Evolutionary conservation across 2,329 filamentous ascomycete species (phyloP).

Genomic region (Fusarium sp.): DNA sequence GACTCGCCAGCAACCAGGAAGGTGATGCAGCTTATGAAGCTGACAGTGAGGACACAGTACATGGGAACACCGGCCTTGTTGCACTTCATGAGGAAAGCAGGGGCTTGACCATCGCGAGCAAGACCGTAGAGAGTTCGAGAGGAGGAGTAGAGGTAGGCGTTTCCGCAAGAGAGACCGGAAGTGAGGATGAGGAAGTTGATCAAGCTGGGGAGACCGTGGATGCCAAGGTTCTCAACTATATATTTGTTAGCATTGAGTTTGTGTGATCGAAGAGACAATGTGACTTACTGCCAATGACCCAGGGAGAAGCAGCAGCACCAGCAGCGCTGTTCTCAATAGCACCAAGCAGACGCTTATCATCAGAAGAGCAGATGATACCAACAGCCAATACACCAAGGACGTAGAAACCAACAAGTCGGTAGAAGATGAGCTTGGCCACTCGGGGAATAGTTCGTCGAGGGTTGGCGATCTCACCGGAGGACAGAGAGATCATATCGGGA

Average conservation of each 20-base stretch:
- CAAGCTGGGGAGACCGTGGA: constrained; percentile 63
- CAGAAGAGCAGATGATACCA: constrained; percentile 66
- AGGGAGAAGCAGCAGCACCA: constrained; percentile 69
- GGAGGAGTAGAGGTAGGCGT: constrained; percentile 62
- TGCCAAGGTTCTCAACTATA: constrained; percentile 60
- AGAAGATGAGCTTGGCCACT: constrained; percentile 80
- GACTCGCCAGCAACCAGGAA: constrained; percentile 62
- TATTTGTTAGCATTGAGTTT: neutral
- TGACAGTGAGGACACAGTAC: constrained; percentile 62
- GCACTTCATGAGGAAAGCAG: constrained; percentile 65
- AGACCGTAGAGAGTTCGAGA: constrained; percentile 61
- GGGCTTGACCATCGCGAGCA: constrained; percentile 59
- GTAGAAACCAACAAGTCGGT: constrained; percentile 77
- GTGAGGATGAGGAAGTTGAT: constrained; percentile 73
- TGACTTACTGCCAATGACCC: constrained; percentile 62
- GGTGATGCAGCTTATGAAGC: constrained; percentile 61
- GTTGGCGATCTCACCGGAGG: constrained; percentile 70
- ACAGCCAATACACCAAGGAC: constrained; percentile 71
- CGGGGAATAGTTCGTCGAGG: constrained; percentile 73
- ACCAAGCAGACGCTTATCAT: constrained; percentile 55
- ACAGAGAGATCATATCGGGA: constrained; percentile 72
- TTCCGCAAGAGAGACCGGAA: constrained; percentile 56
- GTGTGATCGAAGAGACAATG: fast-evolving
- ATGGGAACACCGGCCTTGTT: constrained; percentile 70
- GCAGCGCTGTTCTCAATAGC: constrained; percentile 61